Evolutionary conservation across 495 filamentous ascomycete species (phyloP).

Genomic region (Cercophora scortea): DNA sequence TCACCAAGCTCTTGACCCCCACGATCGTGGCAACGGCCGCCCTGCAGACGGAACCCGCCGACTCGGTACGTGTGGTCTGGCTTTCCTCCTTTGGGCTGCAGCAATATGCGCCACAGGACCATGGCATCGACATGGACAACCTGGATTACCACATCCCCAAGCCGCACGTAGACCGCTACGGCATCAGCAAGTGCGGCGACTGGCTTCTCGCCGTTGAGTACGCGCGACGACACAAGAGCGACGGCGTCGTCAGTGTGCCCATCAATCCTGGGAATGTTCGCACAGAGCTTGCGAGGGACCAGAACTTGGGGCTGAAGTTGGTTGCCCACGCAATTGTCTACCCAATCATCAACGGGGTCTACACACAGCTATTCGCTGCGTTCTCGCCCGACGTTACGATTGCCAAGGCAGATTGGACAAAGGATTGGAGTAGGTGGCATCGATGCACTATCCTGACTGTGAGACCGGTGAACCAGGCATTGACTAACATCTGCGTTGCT

Average conservation of each 20-base stretch:
- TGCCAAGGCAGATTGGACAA: slow-evolving; percentile 12
- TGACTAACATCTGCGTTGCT: neutral
- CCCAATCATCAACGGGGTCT: slow-evolving; percentile 31
- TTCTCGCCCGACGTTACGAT: slow-evolving; percentile 24
- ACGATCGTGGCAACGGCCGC: slow-evolving; percentile 26
- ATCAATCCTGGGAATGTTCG: slow-evolving; percentile 25
- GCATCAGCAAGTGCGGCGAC: slow-evolving; percentile 34
- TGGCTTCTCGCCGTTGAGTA: slow-evolving; percentile 26
- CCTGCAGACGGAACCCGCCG: slow-evolving; percentile 1
- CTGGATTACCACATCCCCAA: slow-evolving; percentile 3
- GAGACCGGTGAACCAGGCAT: neutral
- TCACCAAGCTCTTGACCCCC: slow-evolving; percentile 36
- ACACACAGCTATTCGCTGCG: slow-evolving; percentile 38
- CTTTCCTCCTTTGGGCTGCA: slow-evolving; percentile 19
- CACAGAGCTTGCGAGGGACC: slow-evolving; percentile 28
- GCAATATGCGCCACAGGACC: slow-evolving; percentile 7
- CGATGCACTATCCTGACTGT: neutral
- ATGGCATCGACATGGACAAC: slow-evolving; percentile 9
- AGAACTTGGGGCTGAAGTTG: neutral
- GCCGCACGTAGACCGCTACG: slow-evolving; percentile 17
- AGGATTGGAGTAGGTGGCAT: neutral
- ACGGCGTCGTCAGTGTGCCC: slow-evolving; percentile 25
- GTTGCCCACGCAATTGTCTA: slow-evolving; percentile 9
- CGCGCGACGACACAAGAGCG: slow-evolving; percentile 16
- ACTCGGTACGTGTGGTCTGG: slow-evolving; percentile 38